phyloP scores from a whole-genome alignment of 257 asterid species.

The Nicotiana benthamiana region DNA sequence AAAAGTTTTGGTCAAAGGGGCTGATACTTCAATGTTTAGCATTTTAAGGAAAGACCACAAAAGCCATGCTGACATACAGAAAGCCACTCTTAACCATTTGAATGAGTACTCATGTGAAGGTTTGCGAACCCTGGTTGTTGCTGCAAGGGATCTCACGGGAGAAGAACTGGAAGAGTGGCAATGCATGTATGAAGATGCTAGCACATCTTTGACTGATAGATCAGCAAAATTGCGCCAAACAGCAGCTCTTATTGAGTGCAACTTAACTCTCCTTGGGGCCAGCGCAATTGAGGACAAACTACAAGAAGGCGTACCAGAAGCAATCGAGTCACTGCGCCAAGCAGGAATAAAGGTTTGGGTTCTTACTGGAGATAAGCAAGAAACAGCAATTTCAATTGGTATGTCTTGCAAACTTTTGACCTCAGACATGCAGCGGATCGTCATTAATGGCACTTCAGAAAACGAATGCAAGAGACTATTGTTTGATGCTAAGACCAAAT shows the following conservation, averaged over 20 bases:
- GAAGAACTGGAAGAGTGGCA: slow-evolving; percentile 88
- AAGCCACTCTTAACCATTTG: slow-evolving; percentile 56
- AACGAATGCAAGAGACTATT: slow-evolving; percentile 75
- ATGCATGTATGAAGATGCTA: slow-evolving; percentile 82
- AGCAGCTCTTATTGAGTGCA: slow-evolving; percentile 78
- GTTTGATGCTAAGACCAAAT: slow-evolving; percentile 72
- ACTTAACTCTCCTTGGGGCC: slow-evolving; percentile 85
- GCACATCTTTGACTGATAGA: slow-evolving; percentile 94
- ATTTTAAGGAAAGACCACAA: slow-evolving; percentile 44
- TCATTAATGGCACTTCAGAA: slow-evolving; percentile 84
- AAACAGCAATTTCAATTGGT: slow-evolving; percentile 95
- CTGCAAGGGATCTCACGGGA: slow-evolving; percentile 62
- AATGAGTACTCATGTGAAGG: slow-evolving; percentile 90
- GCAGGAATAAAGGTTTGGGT: slow-evolving; percentile 99
- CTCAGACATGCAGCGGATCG: slow-evolving; percentile 79
- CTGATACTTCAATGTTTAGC: slow-evolving; percentile 87
- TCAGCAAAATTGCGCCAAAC: slow-evolving; percentile 77
- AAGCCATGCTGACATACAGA: slow-evolving; percentile 33
- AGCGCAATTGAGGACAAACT: slow-evolving; percentile 97
- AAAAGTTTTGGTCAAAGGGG: slow-evolving; percentile 95
- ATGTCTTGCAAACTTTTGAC: slow-evolving; percentile 93
- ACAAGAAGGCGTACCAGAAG: slow-evolving; percentile 95
- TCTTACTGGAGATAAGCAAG: slow-evolving; percentile 98
- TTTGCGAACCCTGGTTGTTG: slow-evolving; percentile 90
- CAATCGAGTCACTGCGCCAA: slow-evolving; percentile 86